Evolutionary conservation across 768 basidiomycete species (phyloP).

Genomic region (Scleroderma bovista): DNA sequence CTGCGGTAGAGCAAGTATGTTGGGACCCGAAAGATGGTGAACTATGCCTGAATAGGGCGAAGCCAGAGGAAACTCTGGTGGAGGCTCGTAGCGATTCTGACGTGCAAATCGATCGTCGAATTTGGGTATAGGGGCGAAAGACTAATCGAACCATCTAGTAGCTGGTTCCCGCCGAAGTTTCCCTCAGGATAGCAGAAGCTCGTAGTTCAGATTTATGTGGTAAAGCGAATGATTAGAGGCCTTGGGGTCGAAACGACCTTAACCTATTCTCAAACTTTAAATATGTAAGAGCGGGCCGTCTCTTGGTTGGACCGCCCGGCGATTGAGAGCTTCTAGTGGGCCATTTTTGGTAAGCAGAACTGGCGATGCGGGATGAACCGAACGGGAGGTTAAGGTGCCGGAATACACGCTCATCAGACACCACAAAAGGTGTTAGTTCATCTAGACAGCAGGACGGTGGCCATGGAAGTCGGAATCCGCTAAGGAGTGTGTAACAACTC

Average conservation of each 20-base stretch:
- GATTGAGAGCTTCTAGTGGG: conserved; percentile 69
- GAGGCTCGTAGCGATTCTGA: conserved; percentile 94
- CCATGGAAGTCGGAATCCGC: too few relatives aligned
- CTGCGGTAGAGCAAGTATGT: conserved; percentile 79
- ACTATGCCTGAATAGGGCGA: conserved; percentile 87
- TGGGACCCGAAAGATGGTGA: conserved; percentile 90
- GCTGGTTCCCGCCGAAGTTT: conserved; percentile 91
- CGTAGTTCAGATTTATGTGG: conserved; percentile 46
- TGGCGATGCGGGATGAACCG: conserved; percentile 69
- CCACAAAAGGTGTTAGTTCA: conserved; percentile 84
- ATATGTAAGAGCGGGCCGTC: conserved; percentile 54
- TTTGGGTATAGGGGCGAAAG: conserved; percentile 96
- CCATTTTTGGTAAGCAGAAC: conserved; percentile 60
- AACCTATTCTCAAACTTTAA: conserved; percentile 76
- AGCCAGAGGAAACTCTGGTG: conserved; percentile 96
- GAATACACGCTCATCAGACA: conserved; percentile 81
- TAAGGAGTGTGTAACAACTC: conserved; percentile 85
- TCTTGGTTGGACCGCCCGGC: conserved; percentile 43
- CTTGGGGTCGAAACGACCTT: conserved; percentile 85
- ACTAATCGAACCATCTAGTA: conserved; percentile 94
- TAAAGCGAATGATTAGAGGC: conserved; percentile 90
- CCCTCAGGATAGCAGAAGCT: conserved; percentile 70
- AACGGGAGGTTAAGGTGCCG: conserved; percentile 74
- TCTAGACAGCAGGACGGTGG: conserved; percentile 52
- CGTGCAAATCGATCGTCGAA: conserved; percentile 95